Base-by-base conservation (phyloP, 371 early-diverging fungal genomes). In the Quaeritorhiza haematococci region DNA sequence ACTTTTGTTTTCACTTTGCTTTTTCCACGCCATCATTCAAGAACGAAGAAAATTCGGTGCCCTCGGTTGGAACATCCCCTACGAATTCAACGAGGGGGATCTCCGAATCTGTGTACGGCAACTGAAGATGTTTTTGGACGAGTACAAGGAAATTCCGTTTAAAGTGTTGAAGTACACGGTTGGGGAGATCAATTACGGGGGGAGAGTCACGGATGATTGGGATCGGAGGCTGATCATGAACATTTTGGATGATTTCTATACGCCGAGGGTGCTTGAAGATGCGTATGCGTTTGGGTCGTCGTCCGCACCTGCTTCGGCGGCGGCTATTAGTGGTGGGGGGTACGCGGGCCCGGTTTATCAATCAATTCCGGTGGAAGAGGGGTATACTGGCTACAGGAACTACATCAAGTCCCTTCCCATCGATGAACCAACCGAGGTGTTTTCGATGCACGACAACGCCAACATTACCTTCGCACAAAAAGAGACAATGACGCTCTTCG, bases 391-490 rank as follows among this genome's bases (percentile, higher is more conserved):
- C 15, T 79, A 79, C 56, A 63, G 67, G 33, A 67, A 67, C 62
- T 79, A 79, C 66, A 75, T 81, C 59, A 71, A 71, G 38, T 15
- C 43, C 3, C 55, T 81, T 19, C 82, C 82, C 17, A 73, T 79
- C 27, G 75, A 78, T 33, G 82, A 81, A 56, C 64, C 69, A 6
- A 76, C 80, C 6, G 82, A 81, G 34, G 71, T 81, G n/a, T 81
- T 79, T 58, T 56, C 66, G 19, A 78, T 81, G 82, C 78, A 79
- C 58, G 73, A 76, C 35, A 81, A 81, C 52, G 82, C 82, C 28
- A 81, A 76, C 62, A 81, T 81, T 53, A 75, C 82, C 2, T 79
- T 78, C 63, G 82, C 82, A 13, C 78, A 79, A 59, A 78, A 76
- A 58, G 74, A 81, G 57, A 75, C 77, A 13, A 73, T 63, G 44